Percentiles rank a stretch among this genome's conserved stretches.
Evolutionary conservation across 2,329 filamentous ascomycete genomes (phyloP).

Genomic region (Lasiodiplodia sp.): DNA sequence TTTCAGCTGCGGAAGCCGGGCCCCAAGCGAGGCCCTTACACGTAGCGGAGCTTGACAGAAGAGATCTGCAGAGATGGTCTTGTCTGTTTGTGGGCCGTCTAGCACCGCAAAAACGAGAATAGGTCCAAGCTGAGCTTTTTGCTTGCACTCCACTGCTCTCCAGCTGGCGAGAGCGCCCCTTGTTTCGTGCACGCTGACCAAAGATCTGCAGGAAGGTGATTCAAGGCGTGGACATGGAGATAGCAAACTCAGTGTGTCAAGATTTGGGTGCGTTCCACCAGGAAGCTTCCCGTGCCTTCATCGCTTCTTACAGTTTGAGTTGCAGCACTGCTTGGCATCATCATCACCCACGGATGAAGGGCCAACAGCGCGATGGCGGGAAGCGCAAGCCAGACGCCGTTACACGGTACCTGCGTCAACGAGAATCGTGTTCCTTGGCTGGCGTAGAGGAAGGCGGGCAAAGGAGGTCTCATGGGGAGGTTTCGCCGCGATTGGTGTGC

Average conservation of each 20-base stretch:
- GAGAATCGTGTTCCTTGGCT: neutral
- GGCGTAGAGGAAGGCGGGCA: neutral
- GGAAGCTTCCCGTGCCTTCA: neutral
- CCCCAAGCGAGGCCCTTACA: neutral
- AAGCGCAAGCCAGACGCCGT: neutral
- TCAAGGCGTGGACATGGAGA: neutral
- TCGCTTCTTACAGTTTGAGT: neutral
- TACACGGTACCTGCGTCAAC: slow-evolving; percentile 18
- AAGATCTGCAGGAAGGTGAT: slow-evolving; percentile 2
- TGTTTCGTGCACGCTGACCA: neutral
- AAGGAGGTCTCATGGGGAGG: neutral
- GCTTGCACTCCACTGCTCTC: neutral
- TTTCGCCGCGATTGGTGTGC: neutral
- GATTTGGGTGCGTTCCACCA: neutral
- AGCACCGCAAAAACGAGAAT: neutral
- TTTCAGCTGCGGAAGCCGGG: neutral
- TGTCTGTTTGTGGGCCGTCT: neutral
- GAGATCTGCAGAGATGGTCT: neutral
- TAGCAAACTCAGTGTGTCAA: neutral
- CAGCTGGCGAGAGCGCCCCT: neutral
- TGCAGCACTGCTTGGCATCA: neutral
- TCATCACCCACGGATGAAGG: neutral
- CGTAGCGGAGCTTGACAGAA: neutral
- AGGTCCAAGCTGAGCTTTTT: neutral
- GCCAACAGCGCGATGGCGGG: neutral